These are phyloP conservation scores for Penicillium subrubescens DNA, from an alignment of 495 filamentous ascomycete species.

Conservation along the genomic window DNA sequence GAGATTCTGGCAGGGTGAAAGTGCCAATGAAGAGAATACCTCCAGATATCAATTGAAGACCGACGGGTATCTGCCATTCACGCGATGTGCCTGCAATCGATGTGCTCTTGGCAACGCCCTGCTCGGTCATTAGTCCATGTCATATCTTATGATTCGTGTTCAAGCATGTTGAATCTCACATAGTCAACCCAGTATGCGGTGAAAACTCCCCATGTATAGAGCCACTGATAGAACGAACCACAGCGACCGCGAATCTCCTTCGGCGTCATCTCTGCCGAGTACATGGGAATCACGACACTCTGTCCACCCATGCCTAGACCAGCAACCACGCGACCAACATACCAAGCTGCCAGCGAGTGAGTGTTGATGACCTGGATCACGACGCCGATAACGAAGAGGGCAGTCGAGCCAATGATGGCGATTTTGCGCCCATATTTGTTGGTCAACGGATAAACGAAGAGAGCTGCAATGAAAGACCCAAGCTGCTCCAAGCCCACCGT, in stretches of 20 bases:
- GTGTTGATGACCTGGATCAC: slow-evolving; percentile 48
- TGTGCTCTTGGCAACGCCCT: slow-evolving; percentile 40
- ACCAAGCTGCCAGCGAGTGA: slow-evolving; percentile 46
- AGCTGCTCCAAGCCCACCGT: slow-evolving; percentile 49
- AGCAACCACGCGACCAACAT: slow-evolving; percentile 51
- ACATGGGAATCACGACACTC: slow-evolving; percentile 59
- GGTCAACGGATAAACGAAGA: slow-evolving; percentile 50
- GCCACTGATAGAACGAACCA: slow-evolving; percentile 54
- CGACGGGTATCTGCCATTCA: slow-evolving; percentile 60
- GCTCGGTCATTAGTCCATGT: neutral
- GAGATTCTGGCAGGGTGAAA: slow-evolving; percentile 50
- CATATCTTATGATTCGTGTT: neutral
- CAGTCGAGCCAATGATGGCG: slow-evolving; percentile 44
- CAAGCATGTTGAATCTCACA: slow-evolving; percentile 19
- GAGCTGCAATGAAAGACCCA: slow-evolving; percentile 47
- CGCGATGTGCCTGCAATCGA: slow-evolving; percentile 55
- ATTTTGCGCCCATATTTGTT: slow-evolving; percentile 46
- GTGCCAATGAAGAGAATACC: slow-evolving; percentile 50
- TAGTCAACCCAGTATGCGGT: slow-evolving; percentile 58
- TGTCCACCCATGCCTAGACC: slow-evolving; percentile 60
- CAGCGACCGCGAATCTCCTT: slow-evolving; percentile 56
- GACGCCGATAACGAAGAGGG: slow-evolving; percentile 49
- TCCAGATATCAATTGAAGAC: slow-evolving; percentile 52
- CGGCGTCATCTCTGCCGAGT: slow-evolving; percentile 58
- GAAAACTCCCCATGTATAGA: slow-evolving; percentile 55